Evolutionary conservation across 495 filamentous ascomycete genomes (phyloP).

Genomic region (Neurospora sp.): DNA sequence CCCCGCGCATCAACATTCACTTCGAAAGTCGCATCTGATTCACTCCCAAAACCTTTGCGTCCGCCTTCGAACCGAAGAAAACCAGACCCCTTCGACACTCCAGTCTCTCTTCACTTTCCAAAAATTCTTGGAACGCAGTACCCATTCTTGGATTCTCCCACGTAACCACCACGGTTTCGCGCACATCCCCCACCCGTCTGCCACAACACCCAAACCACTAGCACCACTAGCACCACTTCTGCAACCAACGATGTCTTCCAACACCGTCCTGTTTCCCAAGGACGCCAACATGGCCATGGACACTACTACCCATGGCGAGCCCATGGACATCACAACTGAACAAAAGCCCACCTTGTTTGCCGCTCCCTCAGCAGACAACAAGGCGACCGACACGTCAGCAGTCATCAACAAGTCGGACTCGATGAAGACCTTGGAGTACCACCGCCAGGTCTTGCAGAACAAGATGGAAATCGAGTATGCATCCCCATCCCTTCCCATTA

Average conservation of each 20-base stretch:
- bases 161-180: background rate
- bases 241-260: conserved; percentile 22
- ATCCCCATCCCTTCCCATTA: background rate
- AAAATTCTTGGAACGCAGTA: background rate
- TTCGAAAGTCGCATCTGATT: background rate
- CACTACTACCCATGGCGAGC: conserved; percentile 1
- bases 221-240: background rate
- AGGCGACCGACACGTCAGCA: conserved; percentile 14
- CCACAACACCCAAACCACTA: background rate
- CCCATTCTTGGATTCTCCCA: background rate
- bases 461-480: conserved; percentile 59
- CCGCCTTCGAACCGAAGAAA: background rate
- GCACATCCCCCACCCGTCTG: background rate
- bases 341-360: background rate
- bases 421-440: conserved; percentile 64
- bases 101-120: background rate
- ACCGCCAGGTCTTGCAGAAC: conserved; percentile 64
- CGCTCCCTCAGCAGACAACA: conserved; percentile 7
- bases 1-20: background rate
- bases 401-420: conserved; percentile 27
- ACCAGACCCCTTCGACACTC: background rate
- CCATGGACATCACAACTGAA: conserved; percentile 16
- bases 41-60: background rate
- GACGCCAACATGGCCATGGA: conserved; percentile 46
- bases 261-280: conserved; percentile 41